Evolutionary conservation across 805 yeast genomes (phyloP).

Genomic region (Wickerhamia fluorescens): DNA sequence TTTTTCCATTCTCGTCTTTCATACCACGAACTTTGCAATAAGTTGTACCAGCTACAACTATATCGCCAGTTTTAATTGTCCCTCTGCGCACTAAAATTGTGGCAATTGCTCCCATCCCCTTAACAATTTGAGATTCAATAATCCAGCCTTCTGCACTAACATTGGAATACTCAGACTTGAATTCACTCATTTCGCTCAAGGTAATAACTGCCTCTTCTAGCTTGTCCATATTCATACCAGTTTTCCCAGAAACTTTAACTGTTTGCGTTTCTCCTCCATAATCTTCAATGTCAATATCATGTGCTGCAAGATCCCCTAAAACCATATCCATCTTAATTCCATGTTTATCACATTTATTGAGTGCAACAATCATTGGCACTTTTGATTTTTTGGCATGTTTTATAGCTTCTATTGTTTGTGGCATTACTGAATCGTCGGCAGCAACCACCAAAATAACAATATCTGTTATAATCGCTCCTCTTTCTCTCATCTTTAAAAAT

Average conservation of each 20-base stretch:
- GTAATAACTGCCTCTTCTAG: slow-evolving; percentile 85
- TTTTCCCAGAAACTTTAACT: slow-evolving; percentile 79
- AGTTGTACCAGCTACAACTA: slow-evolving; percentile 81
- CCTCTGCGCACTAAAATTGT: slow-evolving; percentile 82
- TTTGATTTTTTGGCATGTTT: slow-evolving; percentile 81
- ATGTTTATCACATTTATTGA: slow-evolving; percentile 84
- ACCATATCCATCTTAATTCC: slow-evolving; percentile 72
- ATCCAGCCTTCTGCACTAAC: slow-evolving; percentile 78
- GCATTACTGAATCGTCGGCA: slow-evolving; percentile 96
- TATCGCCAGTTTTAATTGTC: slow-evolving; percentile 56
- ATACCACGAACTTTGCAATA: slow-evolving; percentile 79
- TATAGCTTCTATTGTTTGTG: slow-evolving; percentile 93
- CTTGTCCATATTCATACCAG: slow-evolving; percentile 85
- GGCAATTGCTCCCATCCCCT: slow-evolving; percentile 80
- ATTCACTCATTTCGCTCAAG: slow-evolving; percentile 75
- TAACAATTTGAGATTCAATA: slow-evolving; percentile 74
- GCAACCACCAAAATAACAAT: slow-evolving; percentile 90
- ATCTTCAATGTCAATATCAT: slow-evolving; percentile 82
- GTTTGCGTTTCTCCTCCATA: slow-evolving; percentile 95
- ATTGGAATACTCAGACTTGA: slow-evolving; percentile 50
- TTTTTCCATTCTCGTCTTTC: slow-evolving; percentile 64
- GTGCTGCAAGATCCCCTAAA: slow-evolving; percentile 63
- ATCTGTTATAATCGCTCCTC: slow-evolving; percentile 94
- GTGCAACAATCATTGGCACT: slow-evolving; percentile 83
- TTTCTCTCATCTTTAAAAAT: slow-evolving; percentile 88